Conservation (phyloP, 1,284 basidiomycete species). For the Sporisorium iseilematis-ciliati region DNA sequence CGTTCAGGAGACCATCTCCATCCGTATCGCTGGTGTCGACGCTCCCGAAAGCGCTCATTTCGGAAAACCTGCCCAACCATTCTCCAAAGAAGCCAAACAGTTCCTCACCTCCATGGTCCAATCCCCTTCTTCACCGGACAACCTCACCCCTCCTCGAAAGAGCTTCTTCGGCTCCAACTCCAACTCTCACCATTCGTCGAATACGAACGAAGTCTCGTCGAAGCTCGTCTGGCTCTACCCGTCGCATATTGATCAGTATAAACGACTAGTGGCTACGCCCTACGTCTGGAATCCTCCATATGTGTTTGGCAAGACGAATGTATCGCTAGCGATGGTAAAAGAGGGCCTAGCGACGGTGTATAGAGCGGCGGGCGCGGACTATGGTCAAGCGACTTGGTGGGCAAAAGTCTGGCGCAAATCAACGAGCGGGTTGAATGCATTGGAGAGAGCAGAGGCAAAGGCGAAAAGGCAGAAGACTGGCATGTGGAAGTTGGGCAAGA, state of each 20-base stretch:
- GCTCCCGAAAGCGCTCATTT: conserved; percentile 68
- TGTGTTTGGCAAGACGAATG: conserved; percentile 65
- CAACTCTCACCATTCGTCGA: not conserved
- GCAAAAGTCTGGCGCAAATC: conserved; percentile 50
- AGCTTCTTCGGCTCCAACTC: conserved; percentile 19
- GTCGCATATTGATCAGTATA: conserved; percentile 68
- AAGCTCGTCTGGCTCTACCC: conserved; percentile 56
- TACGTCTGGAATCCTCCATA: conserved; percentile 66
- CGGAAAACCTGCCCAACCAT: conserved; percentile 66
- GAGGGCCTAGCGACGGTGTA: conserved; percentile 67
- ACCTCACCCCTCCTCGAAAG: conserved; percentile 21
- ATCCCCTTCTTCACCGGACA: conserved; percentile 39
- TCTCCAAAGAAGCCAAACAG: conserved; percentile 64
- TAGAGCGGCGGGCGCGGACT: conserved; percentile 61
- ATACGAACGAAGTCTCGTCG: conserved; percentile 7
- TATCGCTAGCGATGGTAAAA: conserved; percentile 62
- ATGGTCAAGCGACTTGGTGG: conserved; percentile 61
- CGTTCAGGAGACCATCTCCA: conserved; percentile 58
- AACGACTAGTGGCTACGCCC: conserved; percentile 65
- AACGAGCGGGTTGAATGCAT: conserved; percentile 42
- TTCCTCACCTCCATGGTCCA: conserved; percentile 51
- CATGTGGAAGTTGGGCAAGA: conserved; percentile 60
- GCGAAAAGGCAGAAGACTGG: conserved; percentile 48
- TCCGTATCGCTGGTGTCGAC: conserved; percentile 66
- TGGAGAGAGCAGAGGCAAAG: conserved; percentile 57